Evolutionary conservation across 1,284 basidiomycete species (phyloP).

Genomic region (Cutaneotrichosporon dermatis): DNA sequence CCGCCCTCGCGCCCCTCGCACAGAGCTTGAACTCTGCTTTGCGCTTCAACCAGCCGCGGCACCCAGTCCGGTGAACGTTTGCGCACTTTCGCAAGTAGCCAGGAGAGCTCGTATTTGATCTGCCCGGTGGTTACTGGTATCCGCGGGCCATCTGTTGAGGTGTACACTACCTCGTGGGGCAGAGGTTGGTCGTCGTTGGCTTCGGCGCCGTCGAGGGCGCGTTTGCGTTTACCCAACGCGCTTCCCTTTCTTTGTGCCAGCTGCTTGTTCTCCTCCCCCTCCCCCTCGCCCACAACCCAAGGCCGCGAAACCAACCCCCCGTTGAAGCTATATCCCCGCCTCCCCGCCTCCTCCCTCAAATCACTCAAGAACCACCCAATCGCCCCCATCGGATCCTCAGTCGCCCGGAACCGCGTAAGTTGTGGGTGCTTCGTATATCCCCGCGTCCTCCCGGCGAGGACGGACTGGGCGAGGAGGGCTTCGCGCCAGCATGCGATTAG

Average conservation of each 20-base stretch:
- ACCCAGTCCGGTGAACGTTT: conserved; percentile 2
- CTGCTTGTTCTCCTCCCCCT: no score
- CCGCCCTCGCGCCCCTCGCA: no score
- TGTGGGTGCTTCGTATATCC: conserved; percentile 9
- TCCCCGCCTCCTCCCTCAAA: not conserved
- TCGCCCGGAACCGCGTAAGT: not conserved
- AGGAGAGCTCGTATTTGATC: conserved; percentile 5
- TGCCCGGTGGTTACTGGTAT: conserved; percentile 6
- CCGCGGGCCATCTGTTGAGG: not conserved
- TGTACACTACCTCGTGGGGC: not conserved
- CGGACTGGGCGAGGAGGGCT: conserved; percentile 7
- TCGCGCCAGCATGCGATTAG: conserved; percentile 10
- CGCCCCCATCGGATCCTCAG: conserved; percentile 1
- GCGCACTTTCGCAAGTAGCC: conserved; percentile 1
- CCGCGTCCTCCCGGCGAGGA: conserved; percentile 6
- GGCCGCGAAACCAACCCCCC: not conserved
- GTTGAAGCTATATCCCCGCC: conserved; percentile 7
- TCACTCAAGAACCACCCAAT: conserved; percentile 7
- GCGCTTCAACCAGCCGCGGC: not conserved
- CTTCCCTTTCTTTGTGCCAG: no score
- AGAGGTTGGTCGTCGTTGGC: no score
- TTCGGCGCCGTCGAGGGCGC: no score
- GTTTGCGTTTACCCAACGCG: no score
- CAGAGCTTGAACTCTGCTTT: not conserved
- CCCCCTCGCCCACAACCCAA: no score